phyloP scores from a whole-genome alignment of 148 eudicot species.

The Fagopyrum tataricum region DNA sequence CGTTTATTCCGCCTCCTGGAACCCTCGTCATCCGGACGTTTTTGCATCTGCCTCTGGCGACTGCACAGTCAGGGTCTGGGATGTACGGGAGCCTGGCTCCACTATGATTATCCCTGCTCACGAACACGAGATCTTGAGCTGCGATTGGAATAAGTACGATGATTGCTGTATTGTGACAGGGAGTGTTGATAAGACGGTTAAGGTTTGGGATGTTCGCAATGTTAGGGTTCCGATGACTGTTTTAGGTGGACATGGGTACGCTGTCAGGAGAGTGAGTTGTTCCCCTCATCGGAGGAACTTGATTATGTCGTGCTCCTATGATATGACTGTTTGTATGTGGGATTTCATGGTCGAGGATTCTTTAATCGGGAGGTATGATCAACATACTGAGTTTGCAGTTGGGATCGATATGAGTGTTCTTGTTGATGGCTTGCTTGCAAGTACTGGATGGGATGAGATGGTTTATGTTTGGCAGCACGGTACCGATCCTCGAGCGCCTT shows the following conservation, averaged over 20 bases:
- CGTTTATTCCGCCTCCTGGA: slow-evolving; percentile 77
- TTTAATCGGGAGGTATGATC: slow-evolving; percentile 79
- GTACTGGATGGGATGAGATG: slow-evolving; percentile 98
- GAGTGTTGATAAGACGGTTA: slow-evolving; percentile 74
- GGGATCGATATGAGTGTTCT: slow-evolving; percentile 98
- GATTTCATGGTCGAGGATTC: slow-evolving; percentile 91
- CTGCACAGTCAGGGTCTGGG: slow-evolving; percentile 86
- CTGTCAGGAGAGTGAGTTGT: slow-evolving; percentile 82
- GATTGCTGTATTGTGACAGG: slow-evolving; percentile 74
- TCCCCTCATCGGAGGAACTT: slow-evolving; percentile 75
- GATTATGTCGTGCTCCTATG: slow-evolving; percentile 80
- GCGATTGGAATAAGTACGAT: slow-evolving; percentile 95
- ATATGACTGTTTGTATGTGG: slow-evolving; percentile 92
- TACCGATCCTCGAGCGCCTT: slow-evolving; percentile 79
- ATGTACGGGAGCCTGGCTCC: slow-evolving; percentile 87
- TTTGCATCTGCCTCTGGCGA: slow-evolving; percentile 96
- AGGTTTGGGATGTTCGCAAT: slow-evolving; percentile 91
- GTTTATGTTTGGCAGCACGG: slow-evolving; percentile 96
- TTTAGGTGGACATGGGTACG: slow-evolving; percentile 69
- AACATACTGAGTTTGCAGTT: slow-evolving; percentile 91
- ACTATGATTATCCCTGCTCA: slow-evolving; percentile 93
- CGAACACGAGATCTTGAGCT: slow-evolving; percentile 69
- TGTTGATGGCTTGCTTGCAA: slow-evolving; percentile 87
- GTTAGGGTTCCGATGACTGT: slow-evolving; percentile 65
- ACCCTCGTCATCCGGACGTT: slow-evolving; percentile 80